Evolutionary conservation across 768 basidiomycete genomes (phyloP).

Genomic region (Auricularia cornea): DNA sequence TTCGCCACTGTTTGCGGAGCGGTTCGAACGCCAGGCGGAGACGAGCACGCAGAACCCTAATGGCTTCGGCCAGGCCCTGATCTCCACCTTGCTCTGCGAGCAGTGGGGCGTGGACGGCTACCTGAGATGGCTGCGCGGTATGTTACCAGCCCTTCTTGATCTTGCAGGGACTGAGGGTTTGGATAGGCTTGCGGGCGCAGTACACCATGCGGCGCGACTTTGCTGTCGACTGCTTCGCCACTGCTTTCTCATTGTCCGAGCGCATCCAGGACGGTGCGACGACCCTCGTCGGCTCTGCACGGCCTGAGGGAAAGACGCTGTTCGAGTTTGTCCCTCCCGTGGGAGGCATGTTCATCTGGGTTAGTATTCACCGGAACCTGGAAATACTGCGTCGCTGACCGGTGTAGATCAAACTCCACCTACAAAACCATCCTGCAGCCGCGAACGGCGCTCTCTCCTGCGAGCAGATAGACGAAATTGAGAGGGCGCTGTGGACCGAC

Average conservation of each 20-base stretch:
- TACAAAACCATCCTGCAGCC: conserved; percentile 46
- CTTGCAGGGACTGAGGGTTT: not conserved
- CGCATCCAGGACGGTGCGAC: conserved; percentile 9
- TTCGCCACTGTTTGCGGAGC: conserved; percentile 65
- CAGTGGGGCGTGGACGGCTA: conserved; percentile 65
- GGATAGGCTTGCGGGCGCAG: conserved; percentile 35
- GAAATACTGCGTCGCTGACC: not conserved
- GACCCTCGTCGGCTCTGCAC: conserved; percentile 5
- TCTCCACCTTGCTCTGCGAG: conserved; percentile 49
- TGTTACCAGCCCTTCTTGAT: too few relatives aligned
- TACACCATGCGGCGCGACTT: conserved; percentile 53
- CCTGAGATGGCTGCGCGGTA: conserved; percentile 64
- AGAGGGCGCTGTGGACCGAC: conserved; percentile 51
- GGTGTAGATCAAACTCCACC: conserved; percentile 52
- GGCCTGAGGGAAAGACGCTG: conserved; percentile 22
- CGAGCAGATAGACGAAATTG: conserved; percentile 34
- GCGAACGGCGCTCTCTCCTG: conserved; percentile 11
- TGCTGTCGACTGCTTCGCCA: conserved; percentile 53
- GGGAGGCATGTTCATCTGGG: conserved; percentile 79
- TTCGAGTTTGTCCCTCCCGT: conserved; percentile 69
- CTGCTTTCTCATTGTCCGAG: conserved; percentile 42
- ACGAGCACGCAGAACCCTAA: conserved; percentile 60
- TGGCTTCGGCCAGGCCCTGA: conserved; percentile 60
- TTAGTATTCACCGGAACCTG: too few relatives aligned
- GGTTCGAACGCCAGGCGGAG: conserved; percentile 64